Evolutionary conservation across 495 filamentous ascomycete genomes (phyloP).

Genomic region (Trichocladium uniseriatum): DNA sequence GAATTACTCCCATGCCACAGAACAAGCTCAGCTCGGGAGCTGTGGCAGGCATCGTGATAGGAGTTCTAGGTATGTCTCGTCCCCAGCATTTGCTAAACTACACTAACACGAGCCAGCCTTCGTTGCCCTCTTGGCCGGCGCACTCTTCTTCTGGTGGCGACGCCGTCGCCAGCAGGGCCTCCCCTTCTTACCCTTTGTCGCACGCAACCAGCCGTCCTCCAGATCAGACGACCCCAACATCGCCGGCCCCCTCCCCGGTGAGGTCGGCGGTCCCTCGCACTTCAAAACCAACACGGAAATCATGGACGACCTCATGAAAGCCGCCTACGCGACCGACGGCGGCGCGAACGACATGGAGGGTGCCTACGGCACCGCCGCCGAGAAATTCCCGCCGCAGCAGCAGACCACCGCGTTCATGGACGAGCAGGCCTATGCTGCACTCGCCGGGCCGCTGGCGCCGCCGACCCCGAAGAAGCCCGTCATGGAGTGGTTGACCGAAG

Average conservation of each 20-base stretch:
- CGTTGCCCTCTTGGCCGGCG: constrained; percentile 9
- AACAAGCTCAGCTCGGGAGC: constrained; percentile 1
- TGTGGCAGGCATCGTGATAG: constrained; percentile 15
- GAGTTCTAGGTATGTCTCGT: constrained; percentile 12
- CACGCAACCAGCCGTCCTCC: neutral
- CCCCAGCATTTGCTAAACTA: neutral
- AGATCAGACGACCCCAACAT: neutral
- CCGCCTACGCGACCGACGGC: constrained; percentile 17
- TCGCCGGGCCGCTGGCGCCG: constrained; percentile 13
- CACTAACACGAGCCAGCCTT: constrained; percentile 10
- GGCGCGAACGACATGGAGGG: constrained; percentile 12
- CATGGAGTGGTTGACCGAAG: constrained; percentile 11
- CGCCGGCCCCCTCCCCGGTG: neutral
- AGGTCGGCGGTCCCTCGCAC: neutral
- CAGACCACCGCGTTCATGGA: too few relatives aligned
- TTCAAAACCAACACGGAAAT: constrained; percentile 22
- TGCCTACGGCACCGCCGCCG: neutral
- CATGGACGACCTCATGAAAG: constrained; percentile 22
- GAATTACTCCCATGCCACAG: neutral
- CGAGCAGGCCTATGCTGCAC: constrained; percentile 15
- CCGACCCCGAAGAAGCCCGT: constrained; percentile 9
- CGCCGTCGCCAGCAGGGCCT: constrained; percentile 9
- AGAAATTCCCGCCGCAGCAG: too few relatives aligned
- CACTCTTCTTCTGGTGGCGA: constrained; percentile 12
- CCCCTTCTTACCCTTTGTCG: constrained; percentile 10